phyloP scores from a whole-genome alignment of 176 grass and related monocot genomes.

The Eremochloa ophiuroides region DNA sequence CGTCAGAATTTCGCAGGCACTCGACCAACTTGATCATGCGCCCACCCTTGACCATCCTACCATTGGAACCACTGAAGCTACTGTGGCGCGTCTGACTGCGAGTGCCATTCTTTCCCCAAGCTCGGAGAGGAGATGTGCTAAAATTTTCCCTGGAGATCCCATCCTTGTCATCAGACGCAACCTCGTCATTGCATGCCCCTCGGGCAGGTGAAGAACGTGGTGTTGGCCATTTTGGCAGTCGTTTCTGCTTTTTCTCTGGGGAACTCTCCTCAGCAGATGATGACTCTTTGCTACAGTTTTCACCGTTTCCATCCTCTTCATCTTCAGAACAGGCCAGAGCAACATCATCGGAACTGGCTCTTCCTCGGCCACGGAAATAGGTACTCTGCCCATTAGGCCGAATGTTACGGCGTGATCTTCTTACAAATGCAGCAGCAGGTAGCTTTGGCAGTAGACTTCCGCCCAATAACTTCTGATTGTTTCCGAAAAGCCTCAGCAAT shows the following conservation, averaged over 20 bases:
- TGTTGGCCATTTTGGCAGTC: constrained; percentile 44
- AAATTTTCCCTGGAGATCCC: constrained; percentile 45
- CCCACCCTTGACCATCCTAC: constrained; percentile 60
- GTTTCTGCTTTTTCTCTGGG: constrained; percentile 55
- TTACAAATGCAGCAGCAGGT: constrained; percentile 39
- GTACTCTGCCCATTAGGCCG: constrained; percentile 27
- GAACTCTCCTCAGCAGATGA: constrained; percentile 59
- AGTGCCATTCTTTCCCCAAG: constrained; percentile 81
- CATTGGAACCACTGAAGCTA: constrained; percentile 50
- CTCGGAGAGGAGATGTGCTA: constrained; percentile 57
- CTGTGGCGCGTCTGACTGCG: constrained; percentile 74
- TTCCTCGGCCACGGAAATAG: constrained; percentile 49
- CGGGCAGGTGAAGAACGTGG: constrained; percentile 67
- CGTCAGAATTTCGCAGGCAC: constrained; percentile 57
- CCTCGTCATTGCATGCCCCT: constrained; percentile 45
- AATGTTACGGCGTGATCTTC: constrained; percentile 56
- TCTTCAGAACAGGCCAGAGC: constrained; percentile 48
- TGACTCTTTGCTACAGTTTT: constrained; percentile 44
- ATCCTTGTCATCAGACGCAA: constrained; percentile 54
- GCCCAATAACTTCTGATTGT: constrained; percentile 67
- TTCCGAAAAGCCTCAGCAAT: constrained; percentile 71
- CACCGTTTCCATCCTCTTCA: constrained; percentile 58
- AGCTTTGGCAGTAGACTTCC: constrained; percentile 39
- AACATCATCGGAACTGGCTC: constrained; percentile 27
- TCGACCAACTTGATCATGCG: constrained; percentile 66